Evolutionary conservation across 2,329 filamentous ascomycete species (phyloP), one percentile per base, ranked within the genome.

Genomic region (Sporothrix luriei): DNA sequence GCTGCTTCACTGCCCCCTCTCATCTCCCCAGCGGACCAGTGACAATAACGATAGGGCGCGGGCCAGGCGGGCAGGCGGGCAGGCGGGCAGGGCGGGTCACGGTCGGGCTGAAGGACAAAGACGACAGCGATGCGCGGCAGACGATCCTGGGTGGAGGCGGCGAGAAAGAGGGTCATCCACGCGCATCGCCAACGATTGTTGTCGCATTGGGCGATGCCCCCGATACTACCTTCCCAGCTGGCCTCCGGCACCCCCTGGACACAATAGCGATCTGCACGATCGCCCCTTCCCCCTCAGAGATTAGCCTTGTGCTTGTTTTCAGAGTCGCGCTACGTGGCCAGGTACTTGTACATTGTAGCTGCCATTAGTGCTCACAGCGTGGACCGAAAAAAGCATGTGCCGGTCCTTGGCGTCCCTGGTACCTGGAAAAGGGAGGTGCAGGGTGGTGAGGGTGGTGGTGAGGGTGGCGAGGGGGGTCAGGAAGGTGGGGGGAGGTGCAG

Each of bases 201-300:
- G 43, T 49, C 14, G 43, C 61, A 49, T 49, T 43, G 21, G 43
- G 24, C 24, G 14, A 29, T 38, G 54, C 14, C 19, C 19, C 48
- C 48, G 24, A 66, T 66, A 66, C 64, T 66, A 66, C 64, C 64
- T 66, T 66, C 64, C 49, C n/a, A n/a, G n/a, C n/a, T n/a, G n/a
- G n/a, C n/a, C n/a, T n/a, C n/a, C n/a, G n/a, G n/a, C n/a, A n/a
- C n/a, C n/a, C 64, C 64, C 64, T 19, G 29, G 26, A 66, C 64
- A 54, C 29, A 48, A 48, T 43, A 65, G 43, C 62, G 62, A 65
- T 65, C 62, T 52, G 46, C 62, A 19, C 46, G 40, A 64, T 64
- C 43, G 6, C 46, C 61, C 59, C 61, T 49, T 48, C 24, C 61
- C 61, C 40, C 9, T 16, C 24, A 46, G 57, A 61, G 57, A 62